These are phyloP conservation scores for Eucalyptus dawsonii DNA, from an alignment of 345 rosid genomes.

Conservation along the genomic window DNA sequence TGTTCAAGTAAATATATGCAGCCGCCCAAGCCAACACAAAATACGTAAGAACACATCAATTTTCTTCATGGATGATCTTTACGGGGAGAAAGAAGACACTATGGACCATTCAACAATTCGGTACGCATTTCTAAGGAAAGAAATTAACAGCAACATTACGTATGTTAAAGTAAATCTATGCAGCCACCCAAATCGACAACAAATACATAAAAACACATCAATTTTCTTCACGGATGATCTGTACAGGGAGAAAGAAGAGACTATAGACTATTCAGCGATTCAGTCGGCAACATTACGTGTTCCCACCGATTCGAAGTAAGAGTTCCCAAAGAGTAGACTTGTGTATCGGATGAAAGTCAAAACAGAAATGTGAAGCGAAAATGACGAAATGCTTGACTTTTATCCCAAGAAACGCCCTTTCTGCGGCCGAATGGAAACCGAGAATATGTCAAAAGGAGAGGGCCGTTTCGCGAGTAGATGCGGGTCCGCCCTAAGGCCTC, in stretches of 20 bases:
- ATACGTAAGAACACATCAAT: too few species aligned
- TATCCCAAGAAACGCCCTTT: neutral
- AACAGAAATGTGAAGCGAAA: neutral
- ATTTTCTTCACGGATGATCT: neutral
- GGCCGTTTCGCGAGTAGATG: neutral
- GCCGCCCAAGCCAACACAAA: too few species aligned
- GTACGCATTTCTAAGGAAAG: too few species aligned
- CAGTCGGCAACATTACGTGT: neutral
- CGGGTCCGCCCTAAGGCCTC: neutral
- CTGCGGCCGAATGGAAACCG: neutral
- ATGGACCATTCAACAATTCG: too few species aligned
- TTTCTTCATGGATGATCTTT: too few species aligned
- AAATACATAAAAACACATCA: too few species aligned
- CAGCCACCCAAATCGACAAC: neutral
- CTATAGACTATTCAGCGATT: neutral
- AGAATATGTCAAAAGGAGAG: neutral
- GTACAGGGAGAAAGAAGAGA: neutral
- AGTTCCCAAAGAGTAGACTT: neutral
- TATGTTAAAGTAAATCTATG: too few species aligned
- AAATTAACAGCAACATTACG: neutral
- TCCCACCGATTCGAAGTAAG: neutral
- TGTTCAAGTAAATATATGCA: too few species aligned
- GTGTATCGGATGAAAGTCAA: neutral
- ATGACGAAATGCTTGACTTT: neutral
- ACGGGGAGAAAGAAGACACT: too few species aligned